These are phyloP conservation scores for Saksenaea oblongispora DNA, from an alignment of 371 early-diverging fungal species.

Conservation along the genomic window DNA sequence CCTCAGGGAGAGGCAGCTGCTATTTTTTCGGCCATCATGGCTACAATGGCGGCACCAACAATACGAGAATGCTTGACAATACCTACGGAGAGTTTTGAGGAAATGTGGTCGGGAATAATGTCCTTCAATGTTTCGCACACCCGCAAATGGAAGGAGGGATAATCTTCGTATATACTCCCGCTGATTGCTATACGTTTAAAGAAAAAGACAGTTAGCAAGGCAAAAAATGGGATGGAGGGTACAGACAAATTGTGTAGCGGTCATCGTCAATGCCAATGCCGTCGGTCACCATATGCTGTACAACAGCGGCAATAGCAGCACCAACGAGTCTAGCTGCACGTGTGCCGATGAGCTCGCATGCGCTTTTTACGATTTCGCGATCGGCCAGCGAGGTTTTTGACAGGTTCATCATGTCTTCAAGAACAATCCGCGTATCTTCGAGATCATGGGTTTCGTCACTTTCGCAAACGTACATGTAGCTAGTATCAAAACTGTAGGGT, in stretches of 20 bases:
- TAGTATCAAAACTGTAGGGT: constrained; percentile 75
- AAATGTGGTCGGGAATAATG: constrained; percentile 40
- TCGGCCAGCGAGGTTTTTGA: constrained; percentile 37
- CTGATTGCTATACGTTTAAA: constrained; percentile 35
- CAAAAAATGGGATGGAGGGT: constrained; percentile 11
- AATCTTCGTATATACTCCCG: constrained; percentile 49
- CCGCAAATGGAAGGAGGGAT: constrained; percentile 48
- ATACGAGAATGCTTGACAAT: constrained; percentile 49
- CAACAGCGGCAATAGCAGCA: constrained; percentile 43
- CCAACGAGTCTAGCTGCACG: constrained; percentile 46
- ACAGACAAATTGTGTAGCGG: constrained; percentile 22
- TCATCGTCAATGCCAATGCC: constrained; percentile 35
- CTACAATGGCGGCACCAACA: constrained; percentile 54
- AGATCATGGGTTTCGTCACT: constrained; percentile 10
- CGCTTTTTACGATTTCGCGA: constrained; percentile 43
- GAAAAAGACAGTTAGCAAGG: neutral
- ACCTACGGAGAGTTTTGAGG: constrained; percentile 43
- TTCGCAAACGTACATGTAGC: constrained; percentile 56
- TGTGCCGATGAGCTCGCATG: constrained; percentile 42
- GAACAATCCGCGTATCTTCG: constrained; percentile 44
- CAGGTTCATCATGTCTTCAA: constrained; percentile 48
- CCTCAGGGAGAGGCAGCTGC: neutral
- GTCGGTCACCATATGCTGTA: constrained; percentile 34
- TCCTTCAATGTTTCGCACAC: constrained; percentile 45
- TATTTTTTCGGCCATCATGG: constrained; percentile 48